Evolutionary conservation across 805 yeast genomes (phyloP), one percentile per base, ranked within the genome.

Genomic region (Saccharomycopsis synnaedendra): DNA sequence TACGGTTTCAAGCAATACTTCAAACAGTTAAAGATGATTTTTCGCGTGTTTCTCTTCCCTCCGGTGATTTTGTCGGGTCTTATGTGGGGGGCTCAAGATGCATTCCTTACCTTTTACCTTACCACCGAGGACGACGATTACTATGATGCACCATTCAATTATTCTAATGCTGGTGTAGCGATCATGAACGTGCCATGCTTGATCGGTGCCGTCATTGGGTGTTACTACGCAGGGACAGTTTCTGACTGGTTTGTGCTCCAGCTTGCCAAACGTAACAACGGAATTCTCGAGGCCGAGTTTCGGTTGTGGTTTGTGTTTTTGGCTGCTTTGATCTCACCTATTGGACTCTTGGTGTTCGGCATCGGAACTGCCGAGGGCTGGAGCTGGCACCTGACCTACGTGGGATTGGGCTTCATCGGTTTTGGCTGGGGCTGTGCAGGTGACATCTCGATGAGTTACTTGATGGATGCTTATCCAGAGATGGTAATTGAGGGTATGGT

Each of bases 51-150:
- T 54, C 66, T 68, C 54, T 78, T 77, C 58, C 85, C 85, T 2
- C 82, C 85, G 2, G 80, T 78, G 9, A 64, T 80, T 56, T 64
- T 76, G 29, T 76, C 84, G 1, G 85, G 86, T 44, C 51, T 80
- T n/a, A 76, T 82, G 54, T 84, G 90, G 90, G 90, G 90, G 41
- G 68, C 78, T 49, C 90, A 83, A 60, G 87, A 82, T 58, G 84
- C 87, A 0, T 79, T 82, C 58, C 69, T 83, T 54, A 76, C 89
- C 0, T 83, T 84, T 56, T 84, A 82, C 61, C 62, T 84, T 53
- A 82, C 89, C 3, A 75, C 85, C 7, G 85, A 82, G 59, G 88
- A 82, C 51, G 79, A 79, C 47, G 66, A 69, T 54, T 83, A 78
- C 64, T 76, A 77, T 45, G 80, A 72, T 48, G 70, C 71, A 0